A percentile compares a stretch with the other conserved stretches of the same genome.
phyloP scores from a whole-genome alignment of 495 filamentous ascomycete genomes.

The Penicillium flavigenum region DNA sequence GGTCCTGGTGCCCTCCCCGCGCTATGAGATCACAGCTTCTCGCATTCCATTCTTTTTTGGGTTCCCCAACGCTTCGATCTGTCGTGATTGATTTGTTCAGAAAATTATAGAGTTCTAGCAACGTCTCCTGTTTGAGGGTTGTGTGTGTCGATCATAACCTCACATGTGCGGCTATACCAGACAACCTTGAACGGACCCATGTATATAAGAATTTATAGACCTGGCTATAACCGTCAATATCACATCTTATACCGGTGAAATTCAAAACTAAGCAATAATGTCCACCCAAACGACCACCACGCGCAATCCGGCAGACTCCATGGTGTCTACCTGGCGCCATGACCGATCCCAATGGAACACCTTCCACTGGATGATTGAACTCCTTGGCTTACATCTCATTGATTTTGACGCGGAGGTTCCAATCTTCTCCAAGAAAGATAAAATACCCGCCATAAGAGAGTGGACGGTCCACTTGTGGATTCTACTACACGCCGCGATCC shows the following conservation, averaged over 20 bases:
- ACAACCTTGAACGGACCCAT: background rate
- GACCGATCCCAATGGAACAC: conserved; percentile 26
- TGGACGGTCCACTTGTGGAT: conserved; percentile 31
- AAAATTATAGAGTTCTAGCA: conserved; percentile 3
- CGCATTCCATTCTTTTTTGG: conserved; percentile 5
- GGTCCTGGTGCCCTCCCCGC: conserved; percentile 13
- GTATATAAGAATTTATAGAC: conserved; percentile 14
- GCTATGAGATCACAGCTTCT: background rate
- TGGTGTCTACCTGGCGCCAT: conserved; percentile 32
- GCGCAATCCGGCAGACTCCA: conserved; percentile 27
- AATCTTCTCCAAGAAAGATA: conserved; percentile 27
- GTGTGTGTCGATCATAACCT: conserved; percentile 19
- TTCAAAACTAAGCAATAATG: conserved; percentile 9
- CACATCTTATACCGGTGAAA: background rate
- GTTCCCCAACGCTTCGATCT: background rate
- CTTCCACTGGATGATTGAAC: conserved; percentile 28
- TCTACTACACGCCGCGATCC: conserved; percentile 24
- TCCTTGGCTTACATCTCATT: conserved; percentile 27
- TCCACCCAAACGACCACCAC: conserved; percentile 1
- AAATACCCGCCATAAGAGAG: conserved; percentile 26
- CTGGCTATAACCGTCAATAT: background rate
- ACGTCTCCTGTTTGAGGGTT: conserved; percentile 4
- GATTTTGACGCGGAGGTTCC: conserved; percentile 19
- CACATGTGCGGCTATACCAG: conserved; percentile 10
- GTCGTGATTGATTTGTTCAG: conserved; percentile 8